Conservation (phyloP, 176 grass and related monocot species). For the Oryza nivara region DNA sequence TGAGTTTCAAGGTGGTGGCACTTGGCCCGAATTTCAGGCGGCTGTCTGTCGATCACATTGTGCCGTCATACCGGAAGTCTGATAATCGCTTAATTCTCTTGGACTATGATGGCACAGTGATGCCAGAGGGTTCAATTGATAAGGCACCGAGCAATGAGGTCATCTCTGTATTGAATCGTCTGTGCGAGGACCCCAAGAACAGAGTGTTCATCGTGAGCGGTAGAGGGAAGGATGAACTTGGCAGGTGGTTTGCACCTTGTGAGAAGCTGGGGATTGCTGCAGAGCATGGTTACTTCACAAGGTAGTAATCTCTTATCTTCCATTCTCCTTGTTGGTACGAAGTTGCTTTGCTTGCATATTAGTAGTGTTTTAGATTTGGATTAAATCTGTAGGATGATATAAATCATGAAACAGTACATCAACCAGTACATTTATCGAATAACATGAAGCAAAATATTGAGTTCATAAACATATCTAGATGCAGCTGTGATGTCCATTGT, state of each 20-base stretch:
- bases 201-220: conserved; percentile 91
- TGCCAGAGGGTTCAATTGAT: conserved; percentile 66
- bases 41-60: conserved; percentile 76
- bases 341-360: conserved; percentile 41
- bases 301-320: conserved; percentile 49
- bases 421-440: not conserved
- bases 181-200: conserved; percentile 86
- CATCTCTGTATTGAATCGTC: conserved; percentile 64
- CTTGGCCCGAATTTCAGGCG: conserved; percentile 81
- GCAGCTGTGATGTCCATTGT: not conserved
- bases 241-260: conserved; percentile 79
- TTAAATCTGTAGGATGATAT: not conserved
- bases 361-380: conserved; percentile 36
- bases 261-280: conserved; percentile 88
- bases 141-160: conserved; percentile 73
- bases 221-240: conserved; percentile 68
- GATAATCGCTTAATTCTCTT: conserved; percentile 71
- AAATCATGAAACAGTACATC: conserved; percentile 27
- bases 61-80: conserved; percentile 53
- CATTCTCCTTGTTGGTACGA: conserved; percentile 25
- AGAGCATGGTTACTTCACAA: conserved; percentile 92
- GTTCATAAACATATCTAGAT: not conserved
- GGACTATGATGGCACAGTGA: conserved; percentile 91
- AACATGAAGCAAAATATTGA: not conserved
- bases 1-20: conserved; percentile 90